Evolutionary conservation across 2,329 filamentous ascomycete genomes (phyloP).

Genomic region (Pyrenophora seminiperda): DNA sequence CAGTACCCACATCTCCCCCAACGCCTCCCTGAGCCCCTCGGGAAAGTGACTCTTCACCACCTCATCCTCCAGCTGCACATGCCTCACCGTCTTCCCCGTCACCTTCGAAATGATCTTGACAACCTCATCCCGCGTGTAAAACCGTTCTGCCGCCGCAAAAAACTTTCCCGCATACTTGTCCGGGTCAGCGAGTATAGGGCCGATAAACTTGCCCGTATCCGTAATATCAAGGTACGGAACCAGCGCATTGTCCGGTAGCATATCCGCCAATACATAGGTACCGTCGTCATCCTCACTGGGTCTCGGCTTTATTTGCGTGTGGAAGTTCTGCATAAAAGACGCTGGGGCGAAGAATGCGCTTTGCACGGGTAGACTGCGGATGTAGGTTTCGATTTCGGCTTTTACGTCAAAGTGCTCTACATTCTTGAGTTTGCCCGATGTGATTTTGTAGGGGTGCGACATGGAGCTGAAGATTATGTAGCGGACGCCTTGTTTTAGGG

Average conservation of each 20-base stretch:
- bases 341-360: slow-evolving; percentile 61
- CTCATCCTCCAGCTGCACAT: slow-evolving; percentile 35
- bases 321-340: slow-evolving; percentile 60
- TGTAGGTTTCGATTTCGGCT: slow-evolving; percentile 61
- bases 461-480: slow-evolving; percentile 50
- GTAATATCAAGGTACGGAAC: slow-evolving; percentile 55
- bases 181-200: slow-evolving; percentile 51
- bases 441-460: slow-evolving; percentile 33
- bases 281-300: slow-evolving; percentile 30
- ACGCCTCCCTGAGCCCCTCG: slow-evolving; percentile 15
- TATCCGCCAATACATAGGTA: slow-evolving; percentile 27
- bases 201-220: slow-evolving; percentile 55
- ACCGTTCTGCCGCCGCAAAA: slow-evolving; percentile 52
- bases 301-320: slow-evolving; percentile 19
- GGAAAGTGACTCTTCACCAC: slow-evolving; percentile 34
- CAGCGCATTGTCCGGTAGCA: slow-evolving; percentile 15
- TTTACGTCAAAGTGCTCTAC: slow-evolving; percentile 63
- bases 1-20: slow-evolving; percentile 37
- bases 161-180: slow-evolving; percentile 52
- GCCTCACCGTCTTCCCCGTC: slow-evolving; percentile 47
- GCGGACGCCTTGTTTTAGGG: slow-evolving; percentile 41
- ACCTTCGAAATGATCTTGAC: slow-evolving; percentile 48
- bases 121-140: slow-evolving; percentile 50
- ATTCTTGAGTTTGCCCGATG: slow-evolving; percentile 41
- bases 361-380: slow-evolving; percentile 55